Percentiles rank a stretch among this genome's conserved stretches.
Conservation (phyloP, 495 filamentous ascomycete genomes). For the Aspergillus mulundensis region DNA sequence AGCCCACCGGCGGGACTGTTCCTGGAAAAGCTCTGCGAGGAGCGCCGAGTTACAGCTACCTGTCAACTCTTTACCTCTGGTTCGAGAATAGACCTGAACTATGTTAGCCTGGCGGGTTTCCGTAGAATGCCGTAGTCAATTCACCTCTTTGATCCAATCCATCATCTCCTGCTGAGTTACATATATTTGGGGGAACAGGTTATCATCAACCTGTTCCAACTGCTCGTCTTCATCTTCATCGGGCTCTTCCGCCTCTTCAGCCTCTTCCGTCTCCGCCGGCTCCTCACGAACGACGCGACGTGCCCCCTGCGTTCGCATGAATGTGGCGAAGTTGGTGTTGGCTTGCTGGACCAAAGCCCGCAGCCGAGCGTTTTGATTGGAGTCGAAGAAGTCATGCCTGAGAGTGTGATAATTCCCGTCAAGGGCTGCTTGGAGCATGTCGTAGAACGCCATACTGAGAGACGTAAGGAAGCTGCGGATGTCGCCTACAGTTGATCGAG, state of each 20-base stretch:
- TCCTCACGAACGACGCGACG: no score
- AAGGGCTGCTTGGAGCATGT: constrained; percentile 16
- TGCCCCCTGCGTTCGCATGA: no score
- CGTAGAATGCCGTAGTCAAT: neutral
- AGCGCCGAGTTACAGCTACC: constrained; percentile 44
- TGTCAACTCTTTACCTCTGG: constrained; percentile 36
- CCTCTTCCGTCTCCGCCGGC: no score
- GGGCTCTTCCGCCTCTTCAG: no score
- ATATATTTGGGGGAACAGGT: no score
- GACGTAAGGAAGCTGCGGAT: constrained; percentile 22
- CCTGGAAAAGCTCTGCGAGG: constrained; percentile 34
- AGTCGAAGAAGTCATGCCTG: constrained; percentile 4
- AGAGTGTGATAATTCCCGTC: constrained; percentile 18
- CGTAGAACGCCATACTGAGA: constrained; percentile 16
- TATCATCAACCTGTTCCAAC: no score
- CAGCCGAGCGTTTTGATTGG: no score
- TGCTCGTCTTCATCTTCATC: no score
- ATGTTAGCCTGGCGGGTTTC: neutral
- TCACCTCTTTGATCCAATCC: constrained; percentile 10
- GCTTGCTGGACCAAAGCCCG: no score
- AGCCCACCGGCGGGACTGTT: constrained; percentile 31
- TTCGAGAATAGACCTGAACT: constrained; percentile 18
- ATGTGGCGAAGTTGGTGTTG: no score
- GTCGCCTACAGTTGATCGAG: constrained; percentile 4
- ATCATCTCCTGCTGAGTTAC: constrained; percentile 12